phyloP scores from a whole-genome alignment of 129 eudicot genomes.

The Heracleum sosnowskyi region DNA sequence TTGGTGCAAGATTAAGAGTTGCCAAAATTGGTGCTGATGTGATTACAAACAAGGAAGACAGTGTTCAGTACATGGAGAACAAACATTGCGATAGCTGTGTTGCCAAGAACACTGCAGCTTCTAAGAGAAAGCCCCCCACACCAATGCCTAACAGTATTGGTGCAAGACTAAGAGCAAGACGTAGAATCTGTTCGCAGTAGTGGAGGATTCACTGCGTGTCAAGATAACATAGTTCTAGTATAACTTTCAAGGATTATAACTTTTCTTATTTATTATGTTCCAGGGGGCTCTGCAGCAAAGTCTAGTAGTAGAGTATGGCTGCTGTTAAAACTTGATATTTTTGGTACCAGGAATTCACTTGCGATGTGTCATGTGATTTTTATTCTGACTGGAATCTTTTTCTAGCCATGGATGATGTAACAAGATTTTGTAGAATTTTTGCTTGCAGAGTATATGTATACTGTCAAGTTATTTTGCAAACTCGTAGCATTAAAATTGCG shows the following conservation, averaged over 20 bases:
- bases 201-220: background rate
- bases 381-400: background rate
- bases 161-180: slow-evolving; percentile 39
- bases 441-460: background rate
- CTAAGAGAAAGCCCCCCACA: slow-evolving; percentile 19
- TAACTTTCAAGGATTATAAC: background rate
- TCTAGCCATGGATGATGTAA: background rate
- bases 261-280: background rate
- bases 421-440: background rate
- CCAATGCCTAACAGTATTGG: slow-evolving; percentile 29
- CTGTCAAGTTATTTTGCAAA: background rate
- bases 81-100: slow-evolving; percentile 3
- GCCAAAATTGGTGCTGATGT: background rate
- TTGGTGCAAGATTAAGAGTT: slow-evolving; percentile 36
- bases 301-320: background rate
- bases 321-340: background rate
- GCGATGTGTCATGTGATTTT: background rate
- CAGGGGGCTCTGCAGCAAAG: background rate
- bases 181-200: background rate
- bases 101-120: slow-evolving; percentile 23
- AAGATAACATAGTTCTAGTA: background rate
- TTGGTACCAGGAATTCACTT: background rate
- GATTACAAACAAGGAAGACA: background rate
- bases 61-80: slow-evolving; percentile 7
- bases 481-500: background rate